Evolutionary conservation across 129 eudicot genomes (phyloP).

Genomic region (Pittosporum tobira): DNA sequence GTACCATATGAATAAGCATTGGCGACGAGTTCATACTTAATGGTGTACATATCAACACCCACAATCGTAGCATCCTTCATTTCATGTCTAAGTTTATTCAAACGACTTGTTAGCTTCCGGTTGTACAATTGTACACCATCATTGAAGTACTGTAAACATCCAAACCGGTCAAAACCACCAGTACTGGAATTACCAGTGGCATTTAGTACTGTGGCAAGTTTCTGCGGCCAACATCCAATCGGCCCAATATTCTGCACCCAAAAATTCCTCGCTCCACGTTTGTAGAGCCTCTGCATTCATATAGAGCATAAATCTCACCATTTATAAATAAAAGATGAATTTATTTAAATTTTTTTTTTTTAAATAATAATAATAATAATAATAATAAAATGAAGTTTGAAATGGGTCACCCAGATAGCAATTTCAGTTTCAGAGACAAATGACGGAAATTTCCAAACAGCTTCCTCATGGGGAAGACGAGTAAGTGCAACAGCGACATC

Average conservation of each 20-base stretch:
- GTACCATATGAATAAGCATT: constrained; percentile 31
- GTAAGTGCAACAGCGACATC: constrained; percentile 23
- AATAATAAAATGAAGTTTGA: not conserved
- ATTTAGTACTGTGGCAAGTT: no score
- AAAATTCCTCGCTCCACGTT: constrained; percentile 29
- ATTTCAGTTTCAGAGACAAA: constrained; percentile 26
- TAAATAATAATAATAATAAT: not conserved
- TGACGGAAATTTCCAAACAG: constrained; percentile 24
- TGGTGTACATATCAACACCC: constrained; percentile 29
- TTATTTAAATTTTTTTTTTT: not conserved
- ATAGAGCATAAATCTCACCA: not conserved
- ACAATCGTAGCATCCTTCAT: constrained; percentile 26
- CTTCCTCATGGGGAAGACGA: constrained; percentile 10
- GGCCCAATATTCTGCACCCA: constrained; percentile 49
- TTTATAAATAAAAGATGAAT: not conserved
- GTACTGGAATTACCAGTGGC: constrained; percentile 8
- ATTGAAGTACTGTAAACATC: constrained; percentile 23
- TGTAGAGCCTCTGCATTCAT: constrained; percentile 18
- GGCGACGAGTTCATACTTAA: constrained; percentile 38
- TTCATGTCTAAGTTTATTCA: constrained; percentile 17
- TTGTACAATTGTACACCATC: constrained; percentile 29
- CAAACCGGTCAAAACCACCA: constrained; percentile 22
- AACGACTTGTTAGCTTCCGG: constrained; percentile 5
- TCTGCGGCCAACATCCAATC: constrained; percentile 32
- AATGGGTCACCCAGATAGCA: constrained; percentile 24